Percentiles rank a stretch among this genome's conserved stretches.
Evolutionary conservation across 371 early-diverging fungal species (phyloP).

Genomic region (Neoconidiobolus thromboides): DNA sequence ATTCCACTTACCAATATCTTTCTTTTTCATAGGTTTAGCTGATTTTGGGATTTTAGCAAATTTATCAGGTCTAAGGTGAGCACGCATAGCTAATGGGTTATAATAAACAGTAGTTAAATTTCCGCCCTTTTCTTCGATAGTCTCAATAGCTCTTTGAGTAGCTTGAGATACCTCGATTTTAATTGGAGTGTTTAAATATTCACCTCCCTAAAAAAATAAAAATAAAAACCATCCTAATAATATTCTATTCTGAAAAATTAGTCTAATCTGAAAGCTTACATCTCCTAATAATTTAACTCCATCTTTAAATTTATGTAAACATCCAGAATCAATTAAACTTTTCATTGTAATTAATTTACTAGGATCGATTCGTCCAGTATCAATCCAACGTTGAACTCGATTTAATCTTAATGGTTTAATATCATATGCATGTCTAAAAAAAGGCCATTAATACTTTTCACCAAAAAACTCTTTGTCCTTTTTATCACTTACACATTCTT

Average conservation of each 20-base stretch:
- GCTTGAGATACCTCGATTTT: slow-evolving; percentile 76
- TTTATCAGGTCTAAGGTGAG: slow-evolving; percentile 61
- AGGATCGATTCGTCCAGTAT: slow-evolving; percentile 65
- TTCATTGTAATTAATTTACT: slow-evolving; percentile 66
- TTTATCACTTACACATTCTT: slow-evolving; percentile 34
- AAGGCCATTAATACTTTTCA: neutral
- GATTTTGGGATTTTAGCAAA: slow-evolving; percentile 43
- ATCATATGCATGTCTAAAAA: slow-evolving; percentile 33
- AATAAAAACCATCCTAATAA: too few species aligned
- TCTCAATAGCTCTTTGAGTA: slow-evolving; percentile 54
- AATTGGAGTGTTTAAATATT: slow-evolving; percentile 40
- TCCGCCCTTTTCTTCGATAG: slow-evolving; percentile 73
- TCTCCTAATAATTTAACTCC: slow-evolving; percentile 73
- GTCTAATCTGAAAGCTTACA: slow-evolving; percentile 18
- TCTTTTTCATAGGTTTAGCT: slow-evolving; percentile 33
- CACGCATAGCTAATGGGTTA: slow-evolving; percentile 52
- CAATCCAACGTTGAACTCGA: slow-evolving; percentile 79
- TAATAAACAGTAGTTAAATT: slow-evolving; percentile 63
- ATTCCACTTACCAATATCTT: slow-evolving; percentile 26
- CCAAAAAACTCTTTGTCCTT: neutral
- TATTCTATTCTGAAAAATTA: neutral
- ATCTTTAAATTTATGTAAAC: slow-evolving; percentile 60
- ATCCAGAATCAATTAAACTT: slow-evolving; percentile 48
- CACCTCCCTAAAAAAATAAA: slow-evolving; percentile 27
- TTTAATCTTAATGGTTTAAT: slow-evolving; percentile 67